Base-by-base conservation (phyloP, 2,329 filamentous ascomycete species). In the Pseudogymnoascus sp. region DNA sequence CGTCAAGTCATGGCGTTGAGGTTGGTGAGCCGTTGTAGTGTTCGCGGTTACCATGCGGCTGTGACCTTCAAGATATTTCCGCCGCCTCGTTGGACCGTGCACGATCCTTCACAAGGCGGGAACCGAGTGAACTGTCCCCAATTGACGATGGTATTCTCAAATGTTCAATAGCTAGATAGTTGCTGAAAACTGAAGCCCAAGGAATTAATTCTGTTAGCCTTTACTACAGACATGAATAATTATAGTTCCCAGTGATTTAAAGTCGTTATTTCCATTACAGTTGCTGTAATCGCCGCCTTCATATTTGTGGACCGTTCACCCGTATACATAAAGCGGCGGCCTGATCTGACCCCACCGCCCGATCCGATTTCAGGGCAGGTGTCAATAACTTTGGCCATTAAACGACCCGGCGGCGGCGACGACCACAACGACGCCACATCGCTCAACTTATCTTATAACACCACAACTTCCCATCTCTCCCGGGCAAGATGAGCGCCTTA, bases 401-500 rank as follows among this genome's bases (percentile, higher is more conserved):
- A 37, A 53, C 23, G 46, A 56, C 49, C 46, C 16, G 49, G 28
- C 28, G 46, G 28, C 49, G 49, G 49, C 49, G 49, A 56, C 49
- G 25, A 56, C 43, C 59, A 42, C 38, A 40, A 38, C 59, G 34
- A 60, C 60, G 60, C 60, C 28, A 42, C 40, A 43, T 46, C 21
- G 21, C 40, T 34, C 37, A 56, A 56, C 31, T 23, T 36, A 37
- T n/a, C 16, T 28, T 23, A 43, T 62, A 62, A 38, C 60, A 53
- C 37, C 34, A 62, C 40, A 56, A 43, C 40, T 31, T 67, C 68
- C 66, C 68, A 67, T 68, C 65, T 65, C 21, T 18, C 11, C 21
- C 59, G 59, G 68, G 64, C 59, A 62, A 37, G 28, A 88, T 88
- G 85, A 83, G 80, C 76, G 68, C 67, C 31, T 80, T 88, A 70